Evolutionary conservation across 2,329 filamentous ascomycete species (phyloP), one percentile per base, ranked within the genome.

Genomic region (Diaporthe longicolla): DNA sequence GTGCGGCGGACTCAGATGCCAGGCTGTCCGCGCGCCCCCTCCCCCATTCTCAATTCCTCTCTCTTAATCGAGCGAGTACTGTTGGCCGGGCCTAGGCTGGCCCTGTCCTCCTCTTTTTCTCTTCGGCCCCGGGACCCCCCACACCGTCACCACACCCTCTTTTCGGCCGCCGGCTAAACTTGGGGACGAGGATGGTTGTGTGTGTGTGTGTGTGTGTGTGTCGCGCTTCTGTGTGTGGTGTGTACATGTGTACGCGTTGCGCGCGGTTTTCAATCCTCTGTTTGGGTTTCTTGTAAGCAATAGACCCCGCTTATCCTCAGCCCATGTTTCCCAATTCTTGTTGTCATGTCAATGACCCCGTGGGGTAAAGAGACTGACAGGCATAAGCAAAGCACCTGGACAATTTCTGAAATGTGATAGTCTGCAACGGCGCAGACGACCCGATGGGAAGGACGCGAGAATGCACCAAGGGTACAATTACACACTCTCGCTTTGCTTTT

Each of bases 121-220:
- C 29, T 32, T 35, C 45, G 61, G 40, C 43, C 43, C 43, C 61
- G 43, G 61, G 7, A 9, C 40, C 69, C 55, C 55, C 55, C 69
- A 50, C 69, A 21, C 55, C 9, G 35, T 13, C 55, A 40, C 55
- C 26, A 48, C 43, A 58, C 68, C 43, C 29, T 35, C 35, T 40
- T 57, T 40, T 45, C 69, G 69, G 43, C n/a, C 35, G 55, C 69
- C 55, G 69, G 43, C 10, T 61, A 61, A 71, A 71, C 57, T 35
- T 35, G 54, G 43, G 32, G 52, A 40, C 43, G 19, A 45, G 45
- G 19, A 24, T 24, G 1, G 0, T 17, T 4, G 59, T 50, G 13
- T 35, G 24, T 1, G 61, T 50, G 54, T 48, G 15, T 58, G 26
- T 21, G 7, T 21, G 40, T 48, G 37, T 48, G 15, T 19, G 15